Percentiles rank a stretch among this genome's conserved stretches.
phyloP scores from a whole-genome alignment of 352 stramenopile species.

The Aphanomyces invadans region DNA sequence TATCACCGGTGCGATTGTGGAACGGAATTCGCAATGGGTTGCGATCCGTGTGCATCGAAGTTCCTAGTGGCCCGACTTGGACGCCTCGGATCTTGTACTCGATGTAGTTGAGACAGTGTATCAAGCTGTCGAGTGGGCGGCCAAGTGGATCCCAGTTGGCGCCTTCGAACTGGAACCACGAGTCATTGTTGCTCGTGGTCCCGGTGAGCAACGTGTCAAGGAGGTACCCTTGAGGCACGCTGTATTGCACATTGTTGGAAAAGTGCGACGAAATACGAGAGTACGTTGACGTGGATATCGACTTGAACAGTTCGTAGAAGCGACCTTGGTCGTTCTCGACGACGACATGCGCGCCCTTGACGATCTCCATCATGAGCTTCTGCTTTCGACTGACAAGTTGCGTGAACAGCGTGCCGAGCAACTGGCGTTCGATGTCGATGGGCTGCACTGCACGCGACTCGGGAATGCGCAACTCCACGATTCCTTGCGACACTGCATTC shows the following conservation, averaged over 20 bases:
- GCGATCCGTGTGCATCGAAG: conserved; percentile 24
- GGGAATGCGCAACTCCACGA: conserved; percentile 16
- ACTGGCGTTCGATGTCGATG: conserved; percentile 13
- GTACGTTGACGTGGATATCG: conserved; percentile 25
- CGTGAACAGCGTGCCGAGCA: conserved; percentile 22
- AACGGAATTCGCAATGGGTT: conserved; percentile 24
- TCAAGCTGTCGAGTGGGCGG: conserved; percentile 26
- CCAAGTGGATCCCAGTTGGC: conserved; percentile 26
- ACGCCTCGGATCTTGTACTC: conserved; percentile 29
- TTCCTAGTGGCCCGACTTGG: conserved; percentile 28
- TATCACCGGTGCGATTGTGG: background rate
- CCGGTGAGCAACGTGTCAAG: conserved; percentile 29
- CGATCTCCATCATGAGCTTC: conserved; percentile 26
- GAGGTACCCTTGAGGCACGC: conserved; percentile 21
- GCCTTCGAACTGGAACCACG: conserved; percentile 31
- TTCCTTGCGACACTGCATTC: background rate
- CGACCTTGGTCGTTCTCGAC: conserved; percentile 26
- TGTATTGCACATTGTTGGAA: conserved; percentile 24
- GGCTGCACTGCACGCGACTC: background rate
- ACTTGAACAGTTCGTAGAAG: conserved; percentile 27
- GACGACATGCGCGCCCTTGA: conserved; percentile 28
- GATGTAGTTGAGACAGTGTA: conserved; percentile 30
- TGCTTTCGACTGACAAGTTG: conserved; percentile 1
- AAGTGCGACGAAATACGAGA: conserved; percentile 27
- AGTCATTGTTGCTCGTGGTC: conserved; percentile 16